A percentile compares a stretch with the other conserved stretches of the same genome.
Conservation (phyloP, 257 asterid genomes). For the Gentiana macrophylla region DNA sequence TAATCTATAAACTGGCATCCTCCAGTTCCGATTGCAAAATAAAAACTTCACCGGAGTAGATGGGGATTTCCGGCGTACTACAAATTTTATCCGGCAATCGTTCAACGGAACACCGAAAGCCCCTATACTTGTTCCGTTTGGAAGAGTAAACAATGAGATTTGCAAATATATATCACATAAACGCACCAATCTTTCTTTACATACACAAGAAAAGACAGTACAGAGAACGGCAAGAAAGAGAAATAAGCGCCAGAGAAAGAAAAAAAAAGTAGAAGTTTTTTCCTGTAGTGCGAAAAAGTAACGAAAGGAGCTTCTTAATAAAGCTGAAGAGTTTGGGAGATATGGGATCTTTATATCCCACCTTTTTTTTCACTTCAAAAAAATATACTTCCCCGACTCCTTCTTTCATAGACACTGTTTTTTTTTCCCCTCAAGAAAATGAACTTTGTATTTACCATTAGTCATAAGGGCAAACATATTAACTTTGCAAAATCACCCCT, state of each 20-base stretch:
- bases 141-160: background rate
- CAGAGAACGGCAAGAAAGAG: background rate
- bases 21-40: conserved; percentile 1
- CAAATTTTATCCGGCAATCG: background rate
- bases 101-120: too few species aligned
- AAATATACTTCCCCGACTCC: too few species aligned
- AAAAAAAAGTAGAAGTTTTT: background rate
- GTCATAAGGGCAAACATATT: too few species aligned
- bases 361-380: too few species aligned
- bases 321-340: background rate
- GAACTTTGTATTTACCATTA: too few species aligned
- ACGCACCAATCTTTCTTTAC: background rate
- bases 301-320: conserved; percentile 1
- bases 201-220: background rate
- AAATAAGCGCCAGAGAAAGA: background rate
- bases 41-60: background rate
- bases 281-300: conserved; percentile 2
- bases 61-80: background rate
- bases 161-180: background rate
- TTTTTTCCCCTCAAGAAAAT: too few species aligned
- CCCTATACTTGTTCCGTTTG: too few species aligned
- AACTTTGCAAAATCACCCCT: too few species aligned
- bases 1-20: background rate
- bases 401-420: too few species aligned
- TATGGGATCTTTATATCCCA: too few species aligned